phyloP scores from a whole-genome alignment of 306 rosid genomes.

The Lithocarpus polystachyus region DNA sequence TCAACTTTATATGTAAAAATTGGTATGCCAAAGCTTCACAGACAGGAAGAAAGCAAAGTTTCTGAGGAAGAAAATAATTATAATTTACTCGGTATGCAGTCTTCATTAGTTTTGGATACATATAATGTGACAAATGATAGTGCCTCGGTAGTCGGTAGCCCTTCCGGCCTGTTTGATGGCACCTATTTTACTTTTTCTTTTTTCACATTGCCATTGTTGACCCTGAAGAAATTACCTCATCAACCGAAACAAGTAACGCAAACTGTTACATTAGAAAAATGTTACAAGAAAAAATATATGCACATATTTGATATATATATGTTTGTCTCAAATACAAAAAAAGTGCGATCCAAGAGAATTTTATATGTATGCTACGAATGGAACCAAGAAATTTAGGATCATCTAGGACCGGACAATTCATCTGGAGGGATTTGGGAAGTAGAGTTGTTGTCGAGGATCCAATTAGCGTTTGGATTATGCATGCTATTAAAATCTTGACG shows the following conservation, averaged over 20 bases:
- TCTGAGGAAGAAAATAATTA: constrained; percentile 16
- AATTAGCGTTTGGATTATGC: constrained; percentile 45
- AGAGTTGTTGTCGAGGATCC: constrained; percentile 65
- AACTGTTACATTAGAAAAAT: constrained; percentile 33
- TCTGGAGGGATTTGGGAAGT: constrained; percentile 66
- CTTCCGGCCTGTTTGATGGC: constrained; percentile 24
- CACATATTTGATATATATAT: constrained; percentile 47
- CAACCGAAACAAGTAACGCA: constrained; percentile 24
- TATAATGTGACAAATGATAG: constrained; percentile 43
- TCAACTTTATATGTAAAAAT: neutral
- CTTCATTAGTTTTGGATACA: constrained; percentile 45
- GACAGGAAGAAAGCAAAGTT: neutral
- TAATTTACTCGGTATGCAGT: constrained; percentile 22
- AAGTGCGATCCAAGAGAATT: constrained; percentile 20
- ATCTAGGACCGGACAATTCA: constrained; percentile 89
- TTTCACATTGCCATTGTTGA: constrained; percentile 34
- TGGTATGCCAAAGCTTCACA: neutral
- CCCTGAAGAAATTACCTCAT: constrained; percentile 35
- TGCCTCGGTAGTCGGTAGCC: constrained; percentile 10
- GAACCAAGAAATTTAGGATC: constrained; percentile 20
- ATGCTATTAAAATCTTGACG: constrained; percentile 49
- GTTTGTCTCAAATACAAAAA: constrained; percentile 28
- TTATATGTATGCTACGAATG: constrained; percentile 4
- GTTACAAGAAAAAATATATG: constrained; percentile 41
- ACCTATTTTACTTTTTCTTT: neutral